These are phyloP conservation scores for Salix purpurea DNA, from an alignment of 345 rosid species.

Conservation along the genomic window DNA sequence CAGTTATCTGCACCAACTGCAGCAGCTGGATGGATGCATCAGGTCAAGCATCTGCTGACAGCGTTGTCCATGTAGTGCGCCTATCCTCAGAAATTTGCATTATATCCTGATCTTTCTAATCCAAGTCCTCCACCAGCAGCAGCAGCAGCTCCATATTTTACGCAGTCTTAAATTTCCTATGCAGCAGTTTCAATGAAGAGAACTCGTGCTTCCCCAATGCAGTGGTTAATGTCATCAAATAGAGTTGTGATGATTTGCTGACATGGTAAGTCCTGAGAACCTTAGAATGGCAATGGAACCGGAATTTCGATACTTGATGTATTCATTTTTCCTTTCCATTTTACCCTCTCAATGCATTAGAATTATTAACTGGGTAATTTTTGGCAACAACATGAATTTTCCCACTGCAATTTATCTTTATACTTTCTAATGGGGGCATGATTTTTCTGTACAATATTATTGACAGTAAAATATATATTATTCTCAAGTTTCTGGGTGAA, in stretches of 20 bases:
- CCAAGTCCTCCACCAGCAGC: slow-evolving; percentile 32
- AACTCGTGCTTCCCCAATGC: not conserved
- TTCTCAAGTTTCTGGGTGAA: too few relatives aligned
- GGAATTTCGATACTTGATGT: not conserved
- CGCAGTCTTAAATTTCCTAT: too few relatives aligned
- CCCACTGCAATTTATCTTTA: too few relatives aligned
- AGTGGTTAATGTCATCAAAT: not conserved
- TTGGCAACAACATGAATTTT: too few relatives aligned
- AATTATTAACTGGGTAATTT: too few relatives aligned
- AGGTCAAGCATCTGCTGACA: slow-evolving; percentile 32
- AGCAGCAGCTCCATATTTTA: too few relatives aligned
- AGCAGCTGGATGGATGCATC: slow-evolving; percentile 40
- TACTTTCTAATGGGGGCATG: too few relatives aligned
- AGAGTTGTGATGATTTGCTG: not conserved
- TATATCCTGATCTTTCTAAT: slow-evolving; percentile 36
- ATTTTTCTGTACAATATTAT: too few relatives aligned
- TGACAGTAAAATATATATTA: too few relatives aligned
- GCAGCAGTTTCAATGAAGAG: not conserved
- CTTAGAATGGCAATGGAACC: not conserved
- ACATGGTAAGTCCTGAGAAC: not conserved
- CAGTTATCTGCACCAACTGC: slow-evolving; percentile 33
- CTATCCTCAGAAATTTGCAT: slow-evolving; percentile 36
- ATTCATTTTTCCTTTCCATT: not conserved
- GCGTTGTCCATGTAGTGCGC: slow-evolving; percentile 28
- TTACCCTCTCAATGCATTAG: too few relatives aligned